Conservation (phyloP, 2,329 filamentous ascomycete species). For the Trichoderma breve region DNA sequence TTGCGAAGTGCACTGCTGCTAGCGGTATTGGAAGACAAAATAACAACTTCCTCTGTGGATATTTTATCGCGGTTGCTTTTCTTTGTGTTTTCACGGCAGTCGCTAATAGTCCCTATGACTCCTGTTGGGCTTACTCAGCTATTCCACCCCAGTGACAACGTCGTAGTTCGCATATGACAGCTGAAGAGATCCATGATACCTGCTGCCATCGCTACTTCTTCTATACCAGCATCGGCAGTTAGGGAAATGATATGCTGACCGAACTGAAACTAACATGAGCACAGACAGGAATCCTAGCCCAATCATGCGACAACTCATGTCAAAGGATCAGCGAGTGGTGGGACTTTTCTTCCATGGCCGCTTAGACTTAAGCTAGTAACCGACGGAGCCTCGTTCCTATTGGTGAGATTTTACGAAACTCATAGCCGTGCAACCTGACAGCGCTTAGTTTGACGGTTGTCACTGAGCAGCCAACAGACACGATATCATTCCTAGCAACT, state of each 20-base stretch:
- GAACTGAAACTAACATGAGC: background rate
- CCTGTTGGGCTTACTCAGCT: background rate
- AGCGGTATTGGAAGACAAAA: background rate
- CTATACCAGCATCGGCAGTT: background rate
- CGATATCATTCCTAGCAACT: background rate
- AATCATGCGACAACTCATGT: background rate
- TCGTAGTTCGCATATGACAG: background rate
- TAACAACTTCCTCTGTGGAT: background rate
- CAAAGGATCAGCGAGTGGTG: background rate
- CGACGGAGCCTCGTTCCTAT: background rate
- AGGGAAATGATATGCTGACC: background rate
- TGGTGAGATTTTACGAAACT: background rate
- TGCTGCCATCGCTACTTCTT: background rate
- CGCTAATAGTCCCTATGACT: background rate
- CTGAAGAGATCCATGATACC: background rate
- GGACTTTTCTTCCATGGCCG: background rate
- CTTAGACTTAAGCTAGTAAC: background rate
- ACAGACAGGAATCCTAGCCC: background rate
- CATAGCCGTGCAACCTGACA: background rate
- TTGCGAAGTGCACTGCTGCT: background rate
- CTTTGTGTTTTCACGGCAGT: background rate
- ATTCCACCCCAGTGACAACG: background rate
- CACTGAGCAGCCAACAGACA: background rate
- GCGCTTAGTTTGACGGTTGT: background rate
- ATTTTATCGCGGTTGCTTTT: background rate